These are phyloP conservation scores for Colletotrichum euphorbiae DNA, from an alignment of 2,329 filamentous ascomycete species.

Conservation along the genomic window DNA sequence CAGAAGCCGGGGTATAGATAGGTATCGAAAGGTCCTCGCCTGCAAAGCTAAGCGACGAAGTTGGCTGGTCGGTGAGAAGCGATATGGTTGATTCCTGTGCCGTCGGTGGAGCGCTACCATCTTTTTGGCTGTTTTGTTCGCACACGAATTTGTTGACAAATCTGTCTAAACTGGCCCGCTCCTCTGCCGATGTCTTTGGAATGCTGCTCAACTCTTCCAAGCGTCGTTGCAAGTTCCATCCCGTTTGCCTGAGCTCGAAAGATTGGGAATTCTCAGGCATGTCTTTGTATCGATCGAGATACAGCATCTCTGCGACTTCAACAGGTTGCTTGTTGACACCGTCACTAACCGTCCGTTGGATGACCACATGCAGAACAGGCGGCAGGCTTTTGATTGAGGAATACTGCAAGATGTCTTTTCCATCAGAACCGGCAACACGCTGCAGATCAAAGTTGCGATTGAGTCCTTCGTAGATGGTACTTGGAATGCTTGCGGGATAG, in stretches of 20 bases:
- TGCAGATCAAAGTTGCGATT: constrained; percentile 88
- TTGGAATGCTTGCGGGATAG: constrained; percentile 62
- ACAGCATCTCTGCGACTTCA: constrained; percentile 82
- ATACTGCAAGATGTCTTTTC: constrained; percentile 71
- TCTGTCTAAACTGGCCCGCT: constrained; percentile 28
- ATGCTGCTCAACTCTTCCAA: constrained; percentile 61
- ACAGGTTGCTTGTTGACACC: constrained; percentile 83
- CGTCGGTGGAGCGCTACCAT: not conserved
- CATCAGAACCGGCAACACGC: constrained; percentile 58
- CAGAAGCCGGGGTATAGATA: constrained; percentile 12
- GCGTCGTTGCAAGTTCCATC: constrained; percentile 79
- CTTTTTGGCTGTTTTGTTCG: not conserved
- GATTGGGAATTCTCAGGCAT: constrained; percentile 69
- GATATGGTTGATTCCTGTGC: constrained; percentile 4
- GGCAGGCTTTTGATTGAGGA: constrained; percentile 81
- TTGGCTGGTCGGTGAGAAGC: constrained; percentile 22
- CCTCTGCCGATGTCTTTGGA: constrained; percentile 12
- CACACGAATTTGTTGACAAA: constrained; percentile 27
- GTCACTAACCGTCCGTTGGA: constrained; percentile 84
- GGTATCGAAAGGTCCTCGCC: constrained; percentile 27
- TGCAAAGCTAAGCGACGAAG: constrained; percentile 31
- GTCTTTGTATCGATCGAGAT: constrained; percentile 89
- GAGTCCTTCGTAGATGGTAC: constrained; percentile 84
- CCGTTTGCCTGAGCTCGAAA: constrained; percentile 72
- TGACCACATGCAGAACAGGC: constrained; percentile 88